Base-by-base conservation (phyloP, 2,329 filamentous ascomycete species). In the Ceratocystis cubensis region DNA sequence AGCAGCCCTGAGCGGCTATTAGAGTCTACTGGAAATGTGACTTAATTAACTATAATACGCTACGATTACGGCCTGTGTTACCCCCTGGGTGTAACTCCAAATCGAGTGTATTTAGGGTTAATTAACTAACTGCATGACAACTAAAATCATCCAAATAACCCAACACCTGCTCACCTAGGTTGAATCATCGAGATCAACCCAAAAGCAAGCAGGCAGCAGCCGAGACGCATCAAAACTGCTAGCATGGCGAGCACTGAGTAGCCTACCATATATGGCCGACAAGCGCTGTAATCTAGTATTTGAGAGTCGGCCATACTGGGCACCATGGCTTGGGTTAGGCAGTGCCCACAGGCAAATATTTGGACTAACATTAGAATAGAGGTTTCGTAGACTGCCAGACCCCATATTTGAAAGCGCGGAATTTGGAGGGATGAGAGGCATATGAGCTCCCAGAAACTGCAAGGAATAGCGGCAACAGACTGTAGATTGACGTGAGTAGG, bases 361-460 rank as follows among this genome's bases (percentile, higher is more conserved):
- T 59, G 56, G 15, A 25, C 28, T 1, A 59, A 28, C 3, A 15
- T n/a, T 17, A 59, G 28, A n/a, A 59, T 33, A n/a, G 56, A 17
- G 56, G 33, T 8, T 37, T 59, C 56, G 56, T 59, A 59, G 28
- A 37, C 30, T 30, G 22, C 22, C 2, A 59, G 28, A n/a, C 25
- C 20, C 25, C 15, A 59, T 17, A 59, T 37, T 30, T 59, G 17
- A 7, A 59, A n/a, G 15, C 56, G 56, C 3, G 56, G 56, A 30
- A 59, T 59, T 30, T 59, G 56, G 28, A n/a, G 56, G 13, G 56
- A 59, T 30, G 56, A 59, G 56, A 59, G 56, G 56, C 28, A 59
- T 13, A 59, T 37, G 28, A 59, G 30, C 10, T 59, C 56, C 56
- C 56, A 59, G 56, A 59, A 59, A 15, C 25, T 25, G 56, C 28